Percentiles rank a stretch among this genome's conserved stretches.
These are phyloP conservation scores for Obba rivulosa DNA, from an alignment of 768 basidiomycete genomes.

Conservation along the genomic window DNA sequence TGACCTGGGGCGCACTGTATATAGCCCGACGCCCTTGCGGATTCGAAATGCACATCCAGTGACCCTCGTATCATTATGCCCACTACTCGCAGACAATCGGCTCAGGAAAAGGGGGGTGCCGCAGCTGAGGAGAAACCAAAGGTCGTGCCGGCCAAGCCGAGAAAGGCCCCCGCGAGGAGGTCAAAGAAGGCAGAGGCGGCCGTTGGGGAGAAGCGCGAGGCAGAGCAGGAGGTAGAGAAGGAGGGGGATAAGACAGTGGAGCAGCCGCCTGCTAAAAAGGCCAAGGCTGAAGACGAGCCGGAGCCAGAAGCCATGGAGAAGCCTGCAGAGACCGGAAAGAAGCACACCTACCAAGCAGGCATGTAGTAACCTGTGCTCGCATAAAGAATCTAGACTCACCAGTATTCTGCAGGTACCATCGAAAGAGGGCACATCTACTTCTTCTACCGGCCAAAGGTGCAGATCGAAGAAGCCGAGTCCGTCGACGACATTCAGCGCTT, in stretches of 20 bases:
- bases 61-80: constrained; percentile 11
- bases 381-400: not conserved
- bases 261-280: constrained; percentile 19
- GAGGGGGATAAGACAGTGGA: not conserved
- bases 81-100: constrained; percentile 16
- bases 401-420: constrained; percentile 37
- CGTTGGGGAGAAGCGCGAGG: constrained; percentile 17
- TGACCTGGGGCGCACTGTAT: no score
- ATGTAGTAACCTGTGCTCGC: not conserved
- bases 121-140: constrained; percentile 2
- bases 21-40: no score
- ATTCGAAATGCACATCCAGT: not conserved
- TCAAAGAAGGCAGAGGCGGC: constrained; percentile 3
- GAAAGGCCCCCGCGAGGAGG: constrained; percentile 8
- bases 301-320: not conserved
- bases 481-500: constrained; percentile 55
- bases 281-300: constrained; percentile 13
- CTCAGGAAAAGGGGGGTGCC: constrained; percentile 2
- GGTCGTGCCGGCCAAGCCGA: constrained; percentile 5
- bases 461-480: constrained; percentile 45
- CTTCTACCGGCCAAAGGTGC: constrained; percentile 56
- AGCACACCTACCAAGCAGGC: constrained; percentile 19
- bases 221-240: constrained; percentile 9
- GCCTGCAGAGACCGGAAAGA: constrained; percentile 2
- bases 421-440: constrained; percentile 62